A percentile compares a stretch with the other conserved stretches of the same genome.
phyloP scores from a whole-genome alignment of 805 yeast species.

The Schwanniomyces pseudopolymorphus region DNA sequence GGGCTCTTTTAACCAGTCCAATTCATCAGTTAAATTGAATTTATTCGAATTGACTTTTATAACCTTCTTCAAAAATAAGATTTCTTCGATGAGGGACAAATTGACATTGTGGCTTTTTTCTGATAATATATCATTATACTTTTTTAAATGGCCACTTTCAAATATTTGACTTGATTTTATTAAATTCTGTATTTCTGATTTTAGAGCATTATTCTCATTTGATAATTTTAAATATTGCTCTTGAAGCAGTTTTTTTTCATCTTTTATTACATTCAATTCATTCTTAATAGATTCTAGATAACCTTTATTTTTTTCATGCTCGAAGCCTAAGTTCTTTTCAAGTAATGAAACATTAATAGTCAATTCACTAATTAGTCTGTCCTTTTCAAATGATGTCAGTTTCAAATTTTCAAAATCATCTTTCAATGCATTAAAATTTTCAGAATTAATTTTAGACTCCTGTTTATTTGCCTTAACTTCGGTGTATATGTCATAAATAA shows the following conservation, averaged over 20 bases:
- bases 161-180: constrained; percentile 17
- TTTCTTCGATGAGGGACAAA: constrained; percentile 44
- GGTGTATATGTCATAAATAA: background rate
- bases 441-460: background rate
- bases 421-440: background rate
- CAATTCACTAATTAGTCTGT: constrained; percentile 40
- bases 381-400: constrained; percentile 16
- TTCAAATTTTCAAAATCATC: constrained; percentile 2
- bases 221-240: constrained; percentile 16
- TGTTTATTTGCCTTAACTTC: background rate
- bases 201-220: constrained; percentile 18
- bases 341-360: constrained; percentile 45
- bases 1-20: constrained; percentile 20
- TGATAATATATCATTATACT: constrained; percentile 30
- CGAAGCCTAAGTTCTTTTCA: constrained; percentile 40
- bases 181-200: constrained; percentile 24
- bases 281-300: constrained; percentile 16
- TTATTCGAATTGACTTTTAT: constrained; percentile 3
- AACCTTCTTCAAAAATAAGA: constrained; percentile 40
- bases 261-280: constrained; percentile 13
- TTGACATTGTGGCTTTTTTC: constrained; percentile 33
- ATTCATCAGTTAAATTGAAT: background rate
- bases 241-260: constrained; percentile 16
- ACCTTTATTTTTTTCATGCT: constrained; percentile 27
- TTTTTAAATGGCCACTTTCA: constrained; percentile 15